These are phyloP conservation scores for Basipetospora sp. DNA, from an alignment of 2,329 filamentous ascomycete species.

Conservation along the genomic window DNA sequence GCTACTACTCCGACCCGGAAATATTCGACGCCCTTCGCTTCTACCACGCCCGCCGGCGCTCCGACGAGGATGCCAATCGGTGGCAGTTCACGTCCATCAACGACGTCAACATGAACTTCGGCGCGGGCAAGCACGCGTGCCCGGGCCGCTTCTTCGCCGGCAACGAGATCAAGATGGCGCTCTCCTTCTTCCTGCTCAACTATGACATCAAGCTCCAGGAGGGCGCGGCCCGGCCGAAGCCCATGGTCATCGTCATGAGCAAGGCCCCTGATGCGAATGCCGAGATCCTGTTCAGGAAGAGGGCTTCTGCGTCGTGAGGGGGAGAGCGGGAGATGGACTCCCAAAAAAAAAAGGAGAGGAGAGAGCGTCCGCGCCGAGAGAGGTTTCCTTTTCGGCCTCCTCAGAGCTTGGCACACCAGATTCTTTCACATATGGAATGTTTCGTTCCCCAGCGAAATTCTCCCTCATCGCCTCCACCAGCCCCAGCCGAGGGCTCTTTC, in stretches of 20 bases:
- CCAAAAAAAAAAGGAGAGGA: background rate
- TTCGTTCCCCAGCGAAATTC: no score
- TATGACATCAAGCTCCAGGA: constrained; percentile 27
- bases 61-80: constrained; percentile 22
- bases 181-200: constrained; percentile 26
- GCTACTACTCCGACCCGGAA: constrained; percentile 25
- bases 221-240: constrained; percentile 23
- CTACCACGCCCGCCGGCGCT: constrained; percentile 27
- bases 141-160: constrained; percentile 33
- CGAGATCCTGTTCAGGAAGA: constrained; percentile 25
- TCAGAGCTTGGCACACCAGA: no score
- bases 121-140: constrained; percentile 32
- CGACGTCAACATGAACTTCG: constrained; percentile 31
- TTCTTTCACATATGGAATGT: no score
- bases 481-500: no score
- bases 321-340: background rate
- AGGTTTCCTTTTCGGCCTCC: background rate
- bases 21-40: constrained; percentile 35
- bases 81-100: constrained; percentile 29
- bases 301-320: constrained; percentile 10
- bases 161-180: constrained; percentile 30
- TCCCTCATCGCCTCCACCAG: no score
- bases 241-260: constrained; percentile 24
- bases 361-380: background rate
- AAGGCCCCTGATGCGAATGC: constrained; percentile 26